These are phyloP conservation scores for Venturiaceae sp. DNA, from an alignment of 2,329 filamentous ascomycete genomes.

Conservation along the genomic window DNA sequence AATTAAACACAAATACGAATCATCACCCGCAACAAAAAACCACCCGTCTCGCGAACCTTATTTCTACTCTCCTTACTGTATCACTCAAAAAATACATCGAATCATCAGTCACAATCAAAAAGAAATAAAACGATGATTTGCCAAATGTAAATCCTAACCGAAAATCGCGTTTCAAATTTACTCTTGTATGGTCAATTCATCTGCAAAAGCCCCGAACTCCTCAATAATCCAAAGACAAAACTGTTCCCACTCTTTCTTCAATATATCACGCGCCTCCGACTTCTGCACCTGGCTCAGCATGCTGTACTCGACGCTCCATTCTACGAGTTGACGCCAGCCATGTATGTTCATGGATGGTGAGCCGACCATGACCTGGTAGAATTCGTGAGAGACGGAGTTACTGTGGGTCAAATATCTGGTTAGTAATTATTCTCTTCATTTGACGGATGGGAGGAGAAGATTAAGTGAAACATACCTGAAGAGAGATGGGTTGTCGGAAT, in stretches of 20 bases:
- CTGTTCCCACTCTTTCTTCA: conserved; percentile 46
- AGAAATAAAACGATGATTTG: too few relatives aligned
- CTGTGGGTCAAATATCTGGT: conserved; percentile 25
- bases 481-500: conserved; percentile 64
- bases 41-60: too few relatives aligned
- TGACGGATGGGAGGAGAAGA: neutral
- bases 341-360: conserved; percentile 55
- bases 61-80: too few relatives aligned
- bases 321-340: conserved; percentile 56
- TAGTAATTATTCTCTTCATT: neutral
- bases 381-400: conserved; percentile 64
- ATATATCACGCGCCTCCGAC: conserved; percentile 30
- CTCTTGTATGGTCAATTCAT: conserved; percentile 1
- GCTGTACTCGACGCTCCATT: conserved; percentile 37
- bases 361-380: conserved; percentile 67
- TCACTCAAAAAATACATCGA: too few relatives aligned
- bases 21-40: too few relatives aligned
- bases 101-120: too few relatives aligned
- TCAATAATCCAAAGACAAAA: conserved; percentile 47
- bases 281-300: conserved; percentile 30
- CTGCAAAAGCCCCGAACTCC: conserved; percentile 18
- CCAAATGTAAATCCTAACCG: too few relatives aligned
- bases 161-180: too few relatives aligned
- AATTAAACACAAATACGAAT: too few relatives aligned
- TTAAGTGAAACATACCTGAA: conserved; percentile 44